These are phyloP conservation scores for Fusarium ramigenum DNA, from an alignment of 2,329 filamentous ascomycete species.

Conservation along the genomic window DNA sequence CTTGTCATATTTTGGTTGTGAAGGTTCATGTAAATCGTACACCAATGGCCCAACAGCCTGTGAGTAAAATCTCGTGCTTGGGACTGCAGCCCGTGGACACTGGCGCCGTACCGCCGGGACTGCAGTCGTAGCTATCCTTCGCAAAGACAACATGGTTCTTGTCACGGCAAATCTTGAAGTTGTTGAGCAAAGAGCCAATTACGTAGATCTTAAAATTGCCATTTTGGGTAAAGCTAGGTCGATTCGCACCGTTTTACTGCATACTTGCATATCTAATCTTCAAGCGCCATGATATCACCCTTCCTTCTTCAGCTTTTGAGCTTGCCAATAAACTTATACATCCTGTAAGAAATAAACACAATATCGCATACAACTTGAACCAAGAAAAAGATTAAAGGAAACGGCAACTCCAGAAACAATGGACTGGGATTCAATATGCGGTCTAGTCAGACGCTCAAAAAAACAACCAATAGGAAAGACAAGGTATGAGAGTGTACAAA, in stretches of 20 bases:
- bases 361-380: background rate
- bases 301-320: conserved; percentile 15
- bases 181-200: conserved; percentile 28
- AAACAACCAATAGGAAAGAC: background rate
- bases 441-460: background rate
- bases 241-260: conserved; percentile 31
- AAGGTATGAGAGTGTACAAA: background rate
- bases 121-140: conserved; percentile 11
- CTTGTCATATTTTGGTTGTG: conserved; percentile 50
- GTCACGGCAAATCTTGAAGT: conserved; percentile 5
- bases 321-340: background rate
- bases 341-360: background rate
- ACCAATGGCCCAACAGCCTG: conserved; percentile 55
- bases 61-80: conserved; percentile 32
- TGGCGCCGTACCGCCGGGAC: conserved; percentile 1
- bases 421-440: background rate
- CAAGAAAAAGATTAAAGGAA: background rate
- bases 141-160: conserved; percentile 32
- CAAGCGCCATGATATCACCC: conserved; percentile 28
- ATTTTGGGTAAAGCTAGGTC: conserved; percentile 24
- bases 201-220: conserved; percentile 33
- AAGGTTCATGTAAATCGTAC: conserved; percentile 73
- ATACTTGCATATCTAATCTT: conserved; percentile 38
- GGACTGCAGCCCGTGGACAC: background rate
- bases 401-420: background rate